phyloP scores from a whole-genome alignment of 441 rosid species.

The Dalechampia spathulata region DNA sequence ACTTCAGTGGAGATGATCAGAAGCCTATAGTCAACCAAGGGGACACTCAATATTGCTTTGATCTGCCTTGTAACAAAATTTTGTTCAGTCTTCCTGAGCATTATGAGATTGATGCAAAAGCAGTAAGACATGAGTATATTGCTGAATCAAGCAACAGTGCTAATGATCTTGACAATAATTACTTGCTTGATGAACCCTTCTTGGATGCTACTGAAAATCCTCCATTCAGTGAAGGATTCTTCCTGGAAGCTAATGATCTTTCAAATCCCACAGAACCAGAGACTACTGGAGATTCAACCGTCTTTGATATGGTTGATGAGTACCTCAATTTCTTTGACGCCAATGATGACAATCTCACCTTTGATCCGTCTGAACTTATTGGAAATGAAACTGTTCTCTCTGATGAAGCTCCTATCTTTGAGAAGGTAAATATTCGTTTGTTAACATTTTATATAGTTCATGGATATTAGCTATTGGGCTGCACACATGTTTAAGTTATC shows the following conservation, averaged over 20 bases:
- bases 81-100: constrained; percentile 35
- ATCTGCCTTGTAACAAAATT: constrained; percentile 31
- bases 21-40: constrained; percentile 32
- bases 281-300: constrained; percentile 32
- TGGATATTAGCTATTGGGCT: not conserved
- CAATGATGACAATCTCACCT: constrained; percentile 35
- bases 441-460: not conserved
- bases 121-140: constrained; percentile 35
- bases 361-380: constrained; percentile 46
- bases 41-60: constrained; percentile 25
- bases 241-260: constrained; percentile 67
- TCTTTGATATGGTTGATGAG: constrained; percentile 57
- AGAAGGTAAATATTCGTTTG: constrained; percentile 35
- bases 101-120: constrained; percentile 24
- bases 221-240: constrained; percentile 41
- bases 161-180: constrained; percentile 24
- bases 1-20: constrained; percentile 35
- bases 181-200: constrained; percentile 44
- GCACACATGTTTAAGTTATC: constrained; percentile 1
- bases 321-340: constrained; percentile 63
- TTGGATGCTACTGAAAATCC: constrained; percentile 37
- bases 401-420: constrained; percentile 24
- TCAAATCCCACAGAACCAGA: constrained; percentile 31
- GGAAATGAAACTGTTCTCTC: constrained; percentile 28
- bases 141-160: constrained; percentile 34